These are phyloP conservation scores for Backusella parvicylindrica DNA, from an alignment of 192 early-diverging fungal genomes.

Conservation along the genomic window DNA sequence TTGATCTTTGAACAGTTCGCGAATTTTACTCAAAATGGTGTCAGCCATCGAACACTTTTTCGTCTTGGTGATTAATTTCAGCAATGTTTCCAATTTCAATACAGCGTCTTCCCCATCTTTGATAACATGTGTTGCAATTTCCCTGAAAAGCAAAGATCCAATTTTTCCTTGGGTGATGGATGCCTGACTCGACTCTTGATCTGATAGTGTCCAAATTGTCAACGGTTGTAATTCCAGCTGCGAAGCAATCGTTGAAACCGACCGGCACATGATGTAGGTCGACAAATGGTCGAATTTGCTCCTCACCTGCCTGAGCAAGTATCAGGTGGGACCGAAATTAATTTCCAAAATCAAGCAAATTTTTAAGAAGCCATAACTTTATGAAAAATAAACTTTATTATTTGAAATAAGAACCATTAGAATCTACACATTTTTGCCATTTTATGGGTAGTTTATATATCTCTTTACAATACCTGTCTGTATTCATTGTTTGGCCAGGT, in stretches of 20 bases:
- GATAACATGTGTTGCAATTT: background rate
- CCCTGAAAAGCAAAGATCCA: background rate
- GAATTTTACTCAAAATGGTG: background rate
- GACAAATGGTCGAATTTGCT: background rate
- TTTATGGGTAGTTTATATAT: too few species aligned
- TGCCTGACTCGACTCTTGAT: background rate
- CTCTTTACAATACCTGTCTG: too few species aligned
- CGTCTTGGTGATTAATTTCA: background rate
- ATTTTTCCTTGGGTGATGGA: background rate
- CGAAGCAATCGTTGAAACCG: background rate
- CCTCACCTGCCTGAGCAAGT: background rate
- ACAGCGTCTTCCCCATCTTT: background rate
- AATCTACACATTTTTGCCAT: too few species aligned
- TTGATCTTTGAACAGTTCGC: background rate
- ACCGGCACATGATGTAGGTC: background rate
- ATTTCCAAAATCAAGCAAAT: too few species aligned
- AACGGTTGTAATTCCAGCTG: constrained; percentile 3
- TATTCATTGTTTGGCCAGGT: too few species aligned
- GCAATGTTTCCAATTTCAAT: background rate
- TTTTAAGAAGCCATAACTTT: too few species aligned
- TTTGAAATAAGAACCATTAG: too few species aligned
- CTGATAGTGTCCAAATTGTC: constrained; percentile 9
- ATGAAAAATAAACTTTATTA: too few species aligned
- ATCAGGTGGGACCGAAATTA: background rate
- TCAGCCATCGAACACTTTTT: background rate